Base-by-base conservation (phyloP, 169 alveolate species). In the Plasmodium chabaudi region DNA sequence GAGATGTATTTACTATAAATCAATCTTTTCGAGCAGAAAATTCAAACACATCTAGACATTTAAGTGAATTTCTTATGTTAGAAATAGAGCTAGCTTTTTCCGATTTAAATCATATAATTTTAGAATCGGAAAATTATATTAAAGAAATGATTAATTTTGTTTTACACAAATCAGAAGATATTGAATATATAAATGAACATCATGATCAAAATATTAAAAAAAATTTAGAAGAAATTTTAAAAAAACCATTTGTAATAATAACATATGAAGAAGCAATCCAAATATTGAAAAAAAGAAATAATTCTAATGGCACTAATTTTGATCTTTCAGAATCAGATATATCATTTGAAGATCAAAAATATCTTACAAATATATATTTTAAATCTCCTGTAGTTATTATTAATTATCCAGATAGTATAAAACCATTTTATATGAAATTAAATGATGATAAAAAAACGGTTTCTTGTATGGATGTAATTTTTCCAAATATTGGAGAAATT, bases 11-110 rank as follows among this genome's bases (percentile, higher is more conserved):
- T 93, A 98, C 97, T 15, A 96, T 99, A 87, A 99, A 99, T 0
- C 99, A 99, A 9, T 97, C 99, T 6, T 99, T 99, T 94, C 92
- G 99, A 92, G 99, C 99, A 3, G 99, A 99, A 92, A 96, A 97
- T 86, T 98, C 99, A 3, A 98, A 98, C 92, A 98, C 99, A 0
- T 87, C 97, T 15, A 95, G 99, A 73, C 99, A 98, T 94, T 93
- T 98, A 61, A 98, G 99, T 27, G 99, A 99, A 93, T 99, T 99
- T 93, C 98, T 99, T 99, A 99, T 99, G 99, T 95, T 99, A 69
- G 99, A 99, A 91, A 99, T 99, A 3, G 99, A 99, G 94, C 86
- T 94, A 57, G 93, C 99, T 95, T 89, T 97, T 94, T 95, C 98
- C 96, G 49, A 72, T n/a, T 21, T 70, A 10, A 27, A 51, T 5